These are phyloP conservation scores for Chamaecrista fasciculata DNA, from an alignment of 306 rosid genomes.

Conservation along the genomic window DNA sequence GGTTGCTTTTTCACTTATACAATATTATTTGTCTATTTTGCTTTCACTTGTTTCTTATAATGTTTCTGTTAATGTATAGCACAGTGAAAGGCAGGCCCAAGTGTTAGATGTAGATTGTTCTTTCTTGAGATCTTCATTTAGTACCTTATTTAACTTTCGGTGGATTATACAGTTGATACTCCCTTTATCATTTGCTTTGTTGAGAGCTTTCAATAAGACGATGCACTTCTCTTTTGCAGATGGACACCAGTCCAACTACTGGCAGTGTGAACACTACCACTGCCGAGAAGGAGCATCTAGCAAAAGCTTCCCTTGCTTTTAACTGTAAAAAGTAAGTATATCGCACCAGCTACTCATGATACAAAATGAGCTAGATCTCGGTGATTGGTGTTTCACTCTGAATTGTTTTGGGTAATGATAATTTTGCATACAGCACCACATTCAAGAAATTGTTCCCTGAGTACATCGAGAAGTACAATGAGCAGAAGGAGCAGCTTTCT, in stretches of 20 bases:
- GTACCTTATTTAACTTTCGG: neutral
- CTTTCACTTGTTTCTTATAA: neutral
- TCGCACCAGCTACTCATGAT: conserved; percentile 13
- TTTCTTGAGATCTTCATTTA: conserved; percentile 10
- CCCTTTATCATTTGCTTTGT: conserved; percentile 3
- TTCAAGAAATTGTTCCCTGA: conserved; percentile 93
- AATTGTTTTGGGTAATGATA: conserved; percentile 6
- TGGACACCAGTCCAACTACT: conserved; percentile 97
- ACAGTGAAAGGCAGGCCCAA: neutral
- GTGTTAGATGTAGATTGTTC: neutral
- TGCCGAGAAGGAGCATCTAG: conserved; percentile 85
- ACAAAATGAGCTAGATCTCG: conserved; percentile 6
- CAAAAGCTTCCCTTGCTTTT: conserved; percentile 85
- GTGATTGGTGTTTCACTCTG: conserved; percentile 15
- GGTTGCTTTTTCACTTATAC: neutral
- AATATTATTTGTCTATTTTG: neutral
- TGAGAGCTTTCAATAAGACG: conserved; percentile 4
- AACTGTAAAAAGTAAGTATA: conserved; percentile 82
- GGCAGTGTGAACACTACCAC: conserved; percentile 88
- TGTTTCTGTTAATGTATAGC: neutral
- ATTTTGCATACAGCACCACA: conserved; percentile 54
- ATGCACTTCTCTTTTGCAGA: conserved; percentile 46
- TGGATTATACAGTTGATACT: neutral
- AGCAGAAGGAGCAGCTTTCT: conserved; percentile 45
- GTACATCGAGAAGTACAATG: conserved; percentile 82